Evolutionary conservation across 306 rosid species (phyloP), one percentile per base, ranked within the genome.

Genomic region (Trifolium repens): DNA sequence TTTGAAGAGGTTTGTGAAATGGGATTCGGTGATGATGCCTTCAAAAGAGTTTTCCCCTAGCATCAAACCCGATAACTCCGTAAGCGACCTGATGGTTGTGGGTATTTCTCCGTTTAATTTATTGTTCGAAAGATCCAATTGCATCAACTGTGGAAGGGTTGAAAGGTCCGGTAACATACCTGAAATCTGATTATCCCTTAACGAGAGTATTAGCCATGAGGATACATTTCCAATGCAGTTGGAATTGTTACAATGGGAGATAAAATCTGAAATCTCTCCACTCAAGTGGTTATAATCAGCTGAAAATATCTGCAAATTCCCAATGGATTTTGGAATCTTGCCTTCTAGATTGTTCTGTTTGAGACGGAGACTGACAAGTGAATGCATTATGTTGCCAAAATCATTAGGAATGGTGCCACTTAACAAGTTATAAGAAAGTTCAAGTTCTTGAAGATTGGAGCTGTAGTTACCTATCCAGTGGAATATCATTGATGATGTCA

Each of bases 321-420:
- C 69, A n/a, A 74, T n/a, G 8, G 70, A 74, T 61, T 44, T 32
- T 43, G 61, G 70, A 8, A 74, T 35, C 30, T 44, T 10, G 8
- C 78, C 78, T 60, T 44, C 47, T 15, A 73, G 46, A 27, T 11
- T 30, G 49, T 49, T 75, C 0, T 0, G 0, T 15, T 54, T 19
- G 12, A 75, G 42, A 10, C 19, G 3, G 0, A 75, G 61, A 3
- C 0, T 0, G 14, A 64, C 65, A 64, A 75, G 42, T 49, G 72
- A 75, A 14, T 50, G 53, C 79, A 75, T 75, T 37, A 2, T 37
- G 43, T 39, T 50, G 4, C 65, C 79, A 24, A 75, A 37, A 75
- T 75, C 65, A 64, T 52, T 42, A 1, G 72, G 79, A 37, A 64
- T 19, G 13, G 13, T 1, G 6, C 65, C 72, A 22, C 17, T 35